These are phyloP conservation scores for Penicillium canariense DNA, from an alignment of 495 filamentous ascomycete species.

Conservation along the genomic window DNA sequence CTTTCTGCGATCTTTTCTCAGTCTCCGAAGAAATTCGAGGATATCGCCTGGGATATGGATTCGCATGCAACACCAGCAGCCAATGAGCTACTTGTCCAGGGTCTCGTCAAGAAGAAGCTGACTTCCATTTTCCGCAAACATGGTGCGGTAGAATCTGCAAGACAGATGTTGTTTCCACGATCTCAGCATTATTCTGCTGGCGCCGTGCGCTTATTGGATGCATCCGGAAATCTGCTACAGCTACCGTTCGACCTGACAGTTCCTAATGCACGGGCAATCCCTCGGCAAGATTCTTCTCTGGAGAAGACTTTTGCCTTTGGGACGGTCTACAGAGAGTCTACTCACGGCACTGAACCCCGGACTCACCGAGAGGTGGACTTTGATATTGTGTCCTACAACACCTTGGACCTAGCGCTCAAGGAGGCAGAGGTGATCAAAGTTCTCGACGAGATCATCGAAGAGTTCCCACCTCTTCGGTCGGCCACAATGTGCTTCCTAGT, in stretches of 20 bases:
- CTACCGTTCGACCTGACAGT: conserved; percentile 89
- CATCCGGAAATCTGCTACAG: conserved; percentile 80
- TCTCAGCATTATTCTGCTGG: conserved; percentile 73
- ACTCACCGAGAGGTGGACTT: conserved; percentile 90
- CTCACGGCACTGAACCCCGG: conserved; percentile 73
- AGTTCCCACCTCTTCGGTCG: conserved; percentile 70
- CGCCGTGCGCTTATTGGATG: conserved; percentile 75
- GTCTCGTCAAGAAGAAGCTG: conserved; percentile 72
- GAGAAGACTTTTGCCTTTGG: conserved; percentile 87
- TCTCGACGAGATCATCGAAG: conserved; percentile 81
- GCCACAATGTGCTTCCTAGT: conserved; percentile 85
- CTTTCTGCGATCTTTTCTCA: conserved; percentile 78
- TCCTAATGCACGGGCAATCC: conserved; percentile 82
- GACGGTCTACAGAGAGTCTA: conserved; percentile 79
- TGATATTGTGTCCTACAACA: conserved; percentile 81
- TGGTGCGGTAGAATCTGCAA: conserved; percentile 78
- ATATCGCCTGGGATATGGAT: conserved; percentile 82
- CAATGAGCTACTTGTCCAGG: conserved; percentile 68
- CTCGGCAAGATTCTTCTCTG: conserved; percentile 62
- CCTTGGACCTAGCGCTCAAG: conserved; percentile 78
- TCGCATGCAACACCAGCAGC: conserved; percentile 50
- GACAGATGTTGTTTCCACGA: conserved; percentile 74
- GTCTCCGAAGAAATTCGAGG: conserved; percentile 71
- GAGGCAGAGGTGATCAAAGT: conserved; percentile 96
- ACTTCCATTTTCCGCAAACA: conserved; percentile 83